phyloP scores from a whole-genome alignment of 2,329 filamentous ascomycete species.

The Biscogniauxia marginata region DNA sequence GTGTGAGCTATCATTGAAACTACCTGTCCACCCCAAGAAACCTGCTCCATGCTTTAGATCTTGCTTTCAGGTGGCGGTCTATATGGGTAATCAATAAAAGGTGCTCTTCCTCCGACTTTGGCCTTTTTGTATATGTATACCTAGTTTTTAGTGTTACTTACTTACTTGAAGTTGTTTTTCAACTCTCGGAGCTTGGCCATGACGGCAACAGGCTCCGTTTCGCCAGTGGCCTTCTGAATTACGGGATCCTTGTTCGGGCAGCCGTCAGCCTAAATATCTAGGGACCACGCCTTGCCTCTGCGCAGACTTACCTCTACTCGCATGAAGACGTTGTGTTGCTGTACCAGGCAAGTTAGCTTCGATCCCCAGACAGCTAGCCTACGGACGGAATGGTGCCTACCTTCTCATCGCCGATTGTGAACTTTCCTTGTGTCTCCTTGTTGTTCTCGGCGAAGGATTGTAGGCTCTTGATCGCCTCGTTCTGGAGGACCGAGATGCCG shows the following conservation, averaged over 20 bases:
- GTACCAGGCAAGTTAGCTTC: neutral
- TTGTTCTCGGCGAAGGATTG: conserved; percentile 75
- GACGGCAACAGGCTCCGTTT: conserved; percentile 76
- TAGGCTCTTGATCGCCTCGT: conserved; percentile 73
- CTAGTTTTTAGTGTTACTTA: conserved; percentile 36
- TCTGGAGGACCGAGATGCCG: conserved; percentile 70
- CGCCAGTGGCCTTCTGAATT: conserved; percentile 80
- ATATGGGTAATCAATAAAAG: conserved; percentile 5
- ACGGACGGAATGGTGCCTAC: conserved; percentile 40
- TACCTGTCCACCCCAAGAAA: no score
- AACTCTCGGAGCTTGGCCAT: conserved; percentile 85
- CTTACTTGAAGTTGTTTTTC: conserved; percentile 77
- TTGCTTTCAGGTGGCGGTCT: conserved; percentile 34
- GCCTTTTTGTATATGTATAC: neutral
- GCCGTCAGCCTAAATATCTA: neutral
- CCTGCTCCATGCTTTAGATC: no score
- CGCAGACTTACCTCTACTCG: conserved; percentile 63
- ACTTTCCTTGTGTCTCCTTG: conserved; percentile 87
- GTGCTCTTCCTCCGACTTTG: neutral
- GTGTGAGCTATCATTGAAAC: no score
- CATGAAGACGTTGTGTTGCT: conserved; percentile 98
- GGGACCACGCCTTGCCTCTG: neutral
- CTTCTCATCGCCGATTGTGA: conserved; percentile 97
- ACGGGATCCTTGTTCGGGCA: conserved; percentile 62
- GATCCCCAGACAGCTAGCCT: conserved; percentile 15